Percentiles rank a stretch among this genome's conserved stretches.
Conservation (phyloP, 1,284 basidiomycete genomes). For the Termitomyces sp. region DNA sequence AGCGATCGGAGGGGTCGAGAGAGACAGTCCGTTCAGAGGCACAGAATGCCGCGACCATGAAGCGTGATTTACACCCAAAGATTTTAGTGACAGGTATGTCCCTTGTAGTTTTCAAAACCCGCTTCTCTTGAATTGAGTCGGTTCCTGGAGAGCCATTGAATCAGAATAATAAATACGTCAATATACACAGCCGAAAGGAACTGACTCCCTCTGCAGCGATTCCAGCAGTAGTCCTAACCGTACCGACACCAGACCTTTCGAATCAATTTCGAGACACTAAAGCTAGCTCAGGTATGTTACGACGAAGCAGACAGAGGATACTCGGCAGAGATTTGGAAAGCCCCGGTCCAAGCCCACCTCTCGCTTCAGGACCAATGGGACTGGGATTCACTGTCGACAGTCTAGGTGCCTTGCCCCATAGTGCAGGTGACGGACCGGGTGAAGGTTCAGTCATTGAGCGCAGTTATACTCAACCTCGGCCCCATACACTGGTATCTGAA, state of each 20-base stretch:
- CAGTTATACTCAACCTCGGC: not conserved
- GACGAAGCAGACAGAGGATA: not conserved
- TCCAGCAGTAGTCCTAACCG: slow-evolving; percentile 23
- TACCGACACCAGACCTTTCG: slow-evolving; percentile 23
- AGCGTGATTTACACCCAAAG: slow-evolving; percentile 1
- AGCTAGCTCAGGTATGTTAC: not conserved
- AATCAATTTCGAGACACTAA: not conserved
- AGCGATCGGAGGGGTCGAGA: not conserved
- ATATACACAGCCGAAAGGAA: not conserved
- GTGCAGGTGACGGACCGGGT: not conserved
- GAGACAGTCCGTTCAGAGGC: not conserved
- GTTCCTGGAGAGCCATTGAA: not conserved
- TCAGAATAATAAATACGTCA: not conserved
- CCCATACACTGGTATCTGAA: not conserved
- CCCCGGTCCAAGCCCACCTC: not conserved
- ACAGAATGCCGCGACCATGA: not conserved
- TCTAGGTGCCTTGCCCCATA: slow-evolving; percentile 3
- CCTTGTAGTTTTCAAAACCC: not conserved
- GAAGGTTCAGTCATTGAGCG: not conserved
- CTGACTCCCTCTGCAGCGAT: not conserved
- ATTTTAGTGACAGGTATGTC: slow-evolving; percentile 3
- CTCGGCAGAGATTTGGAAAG: not conserved
- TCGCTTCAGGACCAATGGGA: slow-evolving; percentile 1
- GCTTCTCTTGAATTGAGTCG: not conserved
- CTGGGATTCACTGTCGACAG: slow-evolving; percentile 6